Evolutionary conservation across 1,284 basidiomycete genomes (phyloP), one percentile per base, ranked within the genome.

Genomic region (Ganoderma boninense): DNA sequence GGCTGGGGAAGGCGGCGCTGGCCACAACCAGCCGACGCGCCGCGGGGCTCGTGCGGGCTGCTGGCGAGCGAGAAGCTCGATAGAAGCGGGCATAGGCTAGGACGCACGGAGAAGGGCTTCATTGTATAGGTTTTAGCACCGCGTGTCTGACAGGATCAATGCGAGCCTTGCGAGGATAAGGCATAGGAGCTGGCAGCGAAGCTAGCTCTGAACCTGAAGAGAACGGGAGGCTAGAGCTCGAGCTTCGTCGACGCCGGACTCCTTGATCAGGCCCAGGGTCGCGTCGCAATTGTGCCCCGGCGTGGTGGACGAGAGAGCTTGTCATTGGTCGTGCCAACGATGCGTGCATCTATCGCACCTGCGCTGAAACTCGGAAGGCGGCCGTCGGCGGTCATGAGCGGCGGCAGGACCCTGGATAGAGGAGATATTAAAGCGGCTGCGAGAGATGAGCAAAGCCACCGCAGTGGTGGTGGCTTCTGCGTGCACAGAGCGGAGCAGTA

Each of bases 141-240:
- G 16, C 60, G 60, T 62, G 23, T 26, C 29, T 62, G 42, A 44
- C 60, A 62, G 38, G 60, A 62, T 62, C 60, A 42, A 62, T 62
- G 42, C 23, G 38, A 42, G 26, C 14, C 23, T 42, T 29, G 60
- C 26, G 14, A 29, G 60, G 40, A 42, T 42, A 62, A 26, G 23
- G 60, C 14, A 44, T 29, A 60, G 57, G 35, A 13, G 40, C 57
- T 35, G 35, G 20, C n/a, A 20, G 23, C 40, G 60, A 40, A 16
- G 23, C 60, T 43, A 43, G 42, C 40, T 42, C 16, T 26, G 40
- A 62, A 42, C 40, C 60, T 29, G 60, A 26, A 43, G 38, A n/a
- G 60, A 26, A n/a, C 23, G 60, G 10, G 60, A 62, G n/a, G 18
- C 42, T 62, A 23, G n/a, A 62, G 60, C 42, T 44, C 23, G 38